These are phyloP conservation scores for Aspergillus sclerotiicarbonarius DNA, from an alignment of 495 filamentous ascomycete genomes.

Conservation along the genomic window DNA sequence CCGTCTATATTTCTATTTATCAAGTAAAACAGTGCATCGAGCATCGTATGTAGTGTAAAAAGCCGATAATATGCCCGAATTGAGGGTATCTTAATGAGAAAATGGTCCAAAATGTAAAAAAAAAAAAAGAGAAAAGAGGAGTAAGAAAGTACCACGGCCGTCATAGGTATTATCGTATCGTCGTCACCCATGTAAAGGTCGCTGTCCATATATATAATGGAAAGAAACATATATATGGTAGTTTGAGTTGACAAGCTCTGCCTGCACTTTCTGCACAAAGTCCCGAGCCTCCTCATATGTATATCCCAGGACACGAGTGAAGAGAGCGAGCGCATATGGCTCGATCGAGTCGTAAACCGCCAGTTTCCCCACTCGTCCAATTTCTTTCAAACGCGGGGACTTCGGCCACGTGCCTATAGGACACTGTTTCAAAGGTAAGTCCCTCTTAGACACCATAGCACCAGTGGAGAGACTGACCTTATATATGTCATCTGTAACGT, in stretches of 20 bases:
- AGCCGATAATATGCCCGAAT: background rate
- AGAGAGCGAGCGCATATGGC: slow-evolving; percentile 52
- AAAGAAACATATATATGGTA: slow-evolving; percentile 37
- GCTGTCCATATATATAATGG: slow-evolving; percentile 42
- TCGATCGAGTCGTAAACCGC: slow-evolving; percentile 44
- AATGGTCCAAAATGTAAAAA: background rate
- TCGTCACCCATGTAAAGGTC: slow-evolving; percentile 28
- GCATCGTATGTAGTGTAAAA: background rate
- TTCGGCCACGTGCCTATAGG: slow-evolving; percentile 52
- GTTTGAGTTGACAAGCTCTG: slow-evolving; percentile 28
- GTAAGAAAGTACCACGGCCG: background rate
- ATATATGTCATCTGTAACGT: slow-evolving; percentile 38
- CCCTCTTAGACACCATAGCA: background rate
- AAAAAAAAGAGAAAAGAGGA: background rate
- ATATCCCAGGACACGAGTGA: slow-evolving; percentile 54
- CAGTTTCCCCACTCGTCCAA: slow-evolving; percentile 42
- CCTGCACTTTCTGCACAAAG: slow-evolving; percentile 34
- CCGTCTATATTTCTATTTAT: background rate
- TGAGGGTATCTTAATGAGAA: background rate
- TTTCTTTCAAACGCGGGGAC: slow-evolving; percentile 46
- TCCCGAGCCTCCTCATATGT: slow-evolving; percentile 34
- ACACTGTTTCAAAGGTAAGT: slow-evolving; percentile 24
- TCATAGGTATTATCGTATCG: slow-evolving; percentile 6
- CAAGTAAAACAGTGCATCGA: background rate
- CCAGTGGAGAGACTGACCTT: slow-evolving; percentile 29